Conservation (phyloP, 805 yeast genomes). For the Candida cerambycidarum region DNA sequence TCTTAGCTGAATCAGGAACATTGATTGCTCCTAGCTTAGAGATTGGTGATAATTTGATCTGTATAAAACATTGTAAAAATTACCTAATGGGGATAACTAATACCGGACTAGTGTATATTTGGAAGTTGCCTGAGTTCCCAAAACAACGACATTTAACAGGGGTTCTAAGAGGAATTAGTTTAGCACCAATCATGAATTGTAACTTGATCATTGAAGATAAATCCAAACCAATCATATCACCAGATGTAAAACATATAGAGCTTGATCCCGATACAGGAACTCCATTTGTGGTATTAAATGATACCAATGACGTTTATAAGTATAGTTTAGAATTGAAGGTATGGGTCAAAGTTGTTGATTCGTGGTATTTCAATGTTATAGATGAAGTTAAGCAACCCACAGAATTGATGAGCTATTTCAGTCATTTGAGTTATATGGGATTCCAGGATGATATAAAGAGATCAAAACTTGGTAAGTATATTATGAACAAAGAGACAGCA, state of each 20-base stretch:
- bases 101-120: slow-evolving; percentile 50
- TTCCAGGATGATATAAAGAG: slow-evolving; percentile 17
- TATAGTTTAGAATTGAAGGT: slow-evolving; percentile 41
- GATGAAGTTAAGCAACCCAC: background rate
- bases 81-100: slow-evolving; percentile 47
- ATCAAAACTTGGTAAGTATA: slow-evolving; percentile 14
- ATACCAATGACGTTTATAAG: slow-evolving; percentile 34
- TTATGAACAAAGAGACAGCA: slow-evolving; percentile 8
- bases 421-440: slow-evolving; percentile 11
- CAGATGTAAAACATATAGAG: slow-evolving; percentile 27
- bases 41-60: slow-evolving; percentile 47
- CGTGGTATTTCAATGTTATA: slow-evolving; percentile 33
- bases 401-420: slow-evolving; percentile 9
- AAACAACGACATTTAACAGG: slow-evolving; percentile 22
- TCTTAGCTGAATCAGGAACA: slow-evolving; percentile 46
- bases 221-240: slow-evolving; percentile 12
- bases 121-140: slow-evolving; percentile 40
- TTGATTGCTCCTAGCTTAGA: slow-evolving; percentile 49
- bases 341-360: slow-evolving; percentile 52
- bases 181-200: slow-evolving; percentile 53
- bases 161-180: slow-evolving; percentile 43
- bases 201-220: slow-evolving; percentile 16
- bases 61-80: slow-evolving; percentile 32
- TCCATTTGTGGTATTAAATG: slow-evolving; percentile 41
- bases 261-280: slow-evolving; percentile 35